Conservation (phyloP, 768 basidiomycete genomes). For the Cantharellus cinnabarinus region DNA sequence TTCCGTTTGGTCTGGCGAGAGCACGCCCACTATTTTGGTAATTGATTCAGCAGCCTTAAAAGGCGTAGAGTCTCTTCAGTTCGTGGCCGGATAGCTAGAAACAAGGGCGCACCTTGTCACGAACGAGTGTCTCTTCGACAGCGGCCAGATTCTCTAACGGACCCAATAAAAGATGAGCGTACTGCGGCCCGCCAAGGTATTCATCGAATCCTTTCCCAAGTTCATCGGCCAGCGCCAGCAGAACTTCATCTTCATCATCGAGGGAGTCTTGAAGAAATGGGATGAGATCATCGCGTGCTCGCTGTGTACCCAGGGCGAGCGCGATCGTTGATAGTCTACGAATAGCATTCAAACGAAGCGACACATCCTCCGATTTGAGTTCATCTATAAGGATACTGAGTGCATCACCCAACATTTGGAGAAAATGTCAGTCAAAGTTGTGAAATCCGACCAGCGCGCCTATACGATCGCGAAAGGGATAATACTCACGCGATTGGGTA, state of each 20-base stretch:
- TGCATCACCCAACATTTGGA: not conserved
- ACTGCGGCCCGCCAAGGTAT: conserved; percentile 76
- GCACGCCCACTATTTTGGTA: conserved; percentile 61
- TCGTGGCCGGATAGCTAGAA: not conserved
- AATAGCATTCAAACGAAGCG: conserved; percentile 86
- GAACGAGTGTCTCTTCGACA: conserved; percentile 92
- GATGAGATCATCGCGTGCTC: conserved; percentile 85
- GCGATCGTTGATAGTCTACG: conserved; percentile 97
- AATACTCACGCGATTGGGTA: not conserved
- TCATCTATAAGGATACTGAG: conserved; percentile 76
- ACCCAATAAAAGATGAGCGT: conserved; percentile 72
- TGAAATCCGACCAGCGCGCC: not conserved
- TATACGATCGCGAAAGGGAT: not conserved
- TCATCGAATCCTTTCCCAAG: conserved; percentile 82
- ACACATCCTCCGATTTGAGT: conserved; percentile 91
- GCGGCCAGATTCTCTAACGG: conserved; percentile 90
- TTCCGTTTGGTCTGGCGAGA: conserved; percentile 66
- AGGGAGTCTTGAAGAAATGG: conserved; percentile 98
- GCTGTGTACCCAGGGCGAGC: conserved; percentile 83
- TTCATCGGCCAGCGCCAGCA: conserved; percentile 89
- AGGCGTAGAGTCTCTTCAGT: not conserved
- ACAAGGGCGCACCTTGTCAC: conserved; percentile 60
- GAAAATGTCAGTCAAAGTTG: not conserved
- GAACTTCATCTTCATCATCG: conserved; percentile 96
- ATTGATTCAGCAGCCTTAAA: conserved; percentile 84